Conservation (phyloP, 345 rosid genomes). For the Syzygium oleosum region DNA sequence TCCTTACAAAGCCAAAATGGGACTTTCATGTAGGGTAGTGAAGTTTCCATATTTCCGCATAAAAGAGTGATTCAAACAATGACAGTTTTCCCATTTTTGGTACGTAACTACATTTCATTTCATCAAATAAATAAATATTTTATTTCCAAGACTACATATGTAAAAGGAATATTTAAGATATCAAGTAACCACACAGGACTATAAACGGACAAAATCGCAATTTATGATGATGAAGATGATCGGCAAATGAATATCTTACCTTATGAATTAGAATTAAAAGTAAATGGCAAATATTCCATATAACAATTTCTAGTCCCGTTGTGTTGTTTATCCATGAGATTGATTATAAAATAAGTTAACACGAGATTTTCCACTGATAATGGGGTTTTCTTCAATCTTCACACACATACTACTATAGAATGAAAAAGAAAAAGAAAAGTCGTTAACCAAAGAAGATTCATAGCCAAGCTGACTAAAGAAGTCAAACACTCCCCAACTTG, state of each 20-base stretch:
- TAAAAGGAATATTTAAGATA: not conserved
- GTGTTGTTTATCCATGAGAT: not conserved
- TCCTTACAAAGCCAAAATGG: not conserved
- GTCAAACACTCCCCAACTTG: not conserved
- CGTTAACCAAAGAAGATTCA: not conserved
- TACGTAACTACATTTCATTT: not conserved
- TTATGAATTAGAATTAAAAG: not conserved
- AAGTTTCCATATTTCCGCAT: not conserved
- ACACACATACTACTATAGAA: not conserved
- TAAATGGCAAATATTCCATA: not conserved
- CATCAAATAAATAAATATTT: not conserved
- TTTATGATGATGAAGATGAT: not conserved
- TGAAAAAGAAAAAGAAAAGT: not conserved
- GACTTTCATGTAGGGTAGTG: not conserved
- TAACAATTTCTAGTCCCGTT: not conserved
- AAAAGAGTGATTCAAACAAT: not conserved
- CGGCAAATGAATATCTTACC: not conserved
- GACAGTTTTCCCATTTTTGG: not conserved
- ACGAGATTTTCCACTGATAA: not conserved
- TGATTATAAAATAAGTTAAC: not conserved
- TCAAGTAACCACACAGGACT: not conserved
- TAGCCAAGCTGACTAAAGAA: not conserved
- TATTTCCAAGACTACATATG: not conserved
- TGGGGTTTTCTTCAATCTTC: not conserved
- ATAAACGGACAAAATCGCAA: not conserved